These are phyloP conservation scores for Talaromyces stipitatus DNA, from an alignment of 495 filamentous ascomycete genomes.

Conservation along the genomic window DNA sequence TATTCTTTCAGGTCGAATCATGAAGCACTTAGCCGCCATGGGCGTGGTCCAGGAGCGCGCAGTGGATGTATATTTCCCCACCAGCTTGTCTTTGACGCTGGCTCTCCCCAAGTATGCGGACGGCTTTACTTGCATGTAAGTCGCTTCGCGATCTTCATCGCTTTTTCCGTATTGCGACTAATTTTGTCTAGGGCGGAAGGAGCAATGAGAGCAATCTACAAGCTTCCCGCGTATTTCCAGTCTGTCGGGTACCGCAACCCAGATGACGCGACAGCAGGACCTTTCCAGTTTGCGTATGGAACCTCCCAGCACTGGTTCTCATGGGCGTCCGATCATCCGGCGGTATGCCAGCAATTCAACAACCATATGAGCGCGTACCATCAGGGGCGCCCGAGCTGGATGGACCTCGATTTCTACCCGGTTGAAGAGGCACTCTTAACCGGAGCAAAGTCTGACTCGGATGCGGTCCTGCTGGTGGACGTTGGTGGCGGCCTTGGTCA, in stretches of 20 bases:
- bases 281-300: constrained; percentile 8
- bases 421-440: constrained; percentile 26
- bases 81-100: constrained; percentile 36
- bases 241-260: constrained; percentile 12
- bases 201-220: neutral
- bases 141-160: neutral
- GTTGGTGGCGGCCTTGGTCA: constrained; percentile 45
- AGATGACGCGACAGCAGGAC: constrained; percentile 11
- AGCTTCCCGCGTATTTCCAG: constrained; percentile 15
- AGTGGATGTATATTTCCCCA: constrained; percentile 34
- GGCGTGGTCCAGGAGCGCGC: constrained; percentile 37
- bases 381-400: constrained; percentile 43
- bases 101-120: constrained; percentile 25
- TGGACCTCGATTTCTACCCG: constrained; percentile 42
- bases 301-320: constrained; percentile 7
- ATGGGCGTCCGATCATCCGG: neutral
- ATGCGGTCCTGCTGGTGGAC: constrained; percentile 40
- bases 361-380: constrained; percentile 44
- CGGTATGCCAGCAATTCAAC: constrained; percentile 33
- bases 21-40: constrained; percentile 45
- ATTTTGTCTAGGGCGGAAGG: constrained; percentile 6
- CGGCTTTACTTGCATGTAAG: constrained; percentile 24
- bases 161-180: constrained; percentile 1
- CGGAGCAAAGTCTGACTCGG: constrained; percentile 6
- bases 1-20: constrained; percentile 16